Evolutionary conservation across 2,329 filamentous ascomycete species (phyloP), one percentile per base, ranked within the genome.

Genomic region (Penicillium sp.): DNA sequence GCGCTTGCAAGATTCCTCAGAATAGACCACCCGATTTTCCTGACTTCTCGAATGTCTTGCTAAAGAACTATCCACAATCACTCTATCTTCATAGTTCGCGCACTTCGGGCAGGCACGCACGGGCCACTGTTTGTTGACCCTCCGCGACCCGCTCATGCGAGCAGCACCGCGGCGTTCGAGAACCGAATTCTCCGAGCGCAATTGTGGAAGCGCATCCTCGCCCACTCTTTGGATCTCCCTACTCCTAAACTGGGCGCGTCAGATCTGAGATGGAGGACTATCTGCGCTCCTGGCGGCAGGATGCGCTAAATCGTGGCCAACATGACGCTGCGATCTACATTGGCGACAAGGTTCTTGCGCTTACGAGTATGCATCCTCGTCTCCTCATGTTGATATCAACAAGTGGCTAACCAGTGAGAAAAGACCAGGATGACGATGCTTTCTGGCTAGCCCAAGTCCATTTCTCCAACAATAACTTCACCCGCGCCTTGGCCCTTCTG

Each of bases 371-470:
- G 61, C 43, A 19, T 14, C 56, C 18, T 18, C 27, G 19, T 43
- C 19, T 13, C 33, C 47, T 31, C 18, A 36, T 6, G 22, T n/a
- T 39, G 5, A 27, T n/a, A 22, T 4, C 43, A 31, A 40, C 35
- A 31, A 24, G 16, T 10, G n/a, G 41, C 62, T 67, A 24, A 67
- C 39, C 2, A 2, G 14, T 53, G 11, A 27, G 16, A 10, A 60
- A 43, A 97, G 95, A 93, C 71, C 90, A 94, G 74, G 92, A 96
- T 70, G 89, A 91, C 65, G 95, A 99, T 75, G 94, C 93, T 41
- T 96, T 96, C 73, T 97, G 92, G 89, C 88, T 99, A 44, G 95
- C 95, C n/a, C 94, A 98, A 78, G 92, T 96, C 39, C 94, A 99
- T 77, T 99, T 98, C 78, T 90, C 89, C 53, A 95, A 92, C 50